phyloP scores from a whole-genome alignment of 352 stramenopile species.

The Phytopythium boreale region DNA sequence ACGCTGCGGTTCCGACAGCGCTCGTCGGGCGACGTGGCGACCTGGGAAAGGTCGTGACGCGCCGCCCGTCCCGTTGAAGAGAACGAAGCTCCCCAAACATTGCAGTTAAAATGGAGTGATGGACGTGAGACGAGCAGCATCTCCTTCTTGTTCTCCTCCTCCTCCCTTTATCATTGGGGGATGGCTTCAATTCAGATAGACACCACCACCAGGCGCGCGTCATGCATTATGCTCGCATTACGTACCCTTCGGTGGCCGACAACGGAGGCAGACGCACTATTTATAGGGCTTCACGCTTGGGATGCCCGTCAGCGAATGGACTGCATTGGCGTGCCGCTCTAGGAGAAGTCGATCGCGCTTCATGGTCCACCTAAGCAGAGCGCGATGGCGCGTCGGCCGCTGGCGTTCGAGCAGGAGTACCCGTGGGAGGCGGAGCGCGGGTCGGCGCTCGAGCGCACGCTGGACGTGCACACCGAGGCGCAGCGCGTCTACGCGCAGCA shows the following conservation, averaged over 20 bases:
- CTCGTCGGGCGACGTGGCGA: slow-evolving; percentile 4
- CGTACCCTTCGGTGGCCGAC: too few species aligned
- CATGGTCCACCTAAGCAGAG: too few species aligned
- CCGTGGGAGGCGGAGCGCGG: slow-evolving; percentile 54
- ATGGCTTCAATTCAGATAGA: background rate
- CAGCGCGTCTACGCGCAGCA: slow-evolving; percentile 52
- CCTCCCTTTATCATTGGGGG: too few species aligned
- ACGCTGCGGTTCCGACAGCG: too few species aligned
- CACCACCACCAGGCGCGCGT: too few species aligned
- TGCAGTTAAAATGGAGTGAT: too few species aligned
- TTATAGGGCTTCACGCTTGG: background rate
- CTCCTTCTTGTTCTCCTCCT: background rate
- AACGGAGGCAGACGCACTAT: too few species aligned
- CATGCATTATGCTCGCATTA: too few species aligned
- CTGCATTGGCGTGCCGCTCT: too few species aligned
- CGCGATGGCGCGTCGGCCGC: slow-evolving; percentile 8
- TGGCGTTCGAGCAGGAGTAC: slow-evolving; percentile 39
- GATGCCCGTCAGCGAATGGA: background rate
- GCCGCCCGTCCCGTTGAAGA: background rate
- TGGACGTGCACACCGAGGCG: slow-evolving; percentile 52
- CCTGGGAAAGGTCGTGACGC: background rate
- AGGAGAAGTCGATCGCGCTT: too few species aligned
- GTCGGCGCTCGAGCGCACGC: slow-evolving; percentile 42
- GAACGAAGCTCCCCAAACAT: background rate
- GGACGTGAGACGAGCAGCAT: background rate